Conservation (phyloP, 805 yeast genomes). For the Sungouiozyma intestinalis region DNA sequence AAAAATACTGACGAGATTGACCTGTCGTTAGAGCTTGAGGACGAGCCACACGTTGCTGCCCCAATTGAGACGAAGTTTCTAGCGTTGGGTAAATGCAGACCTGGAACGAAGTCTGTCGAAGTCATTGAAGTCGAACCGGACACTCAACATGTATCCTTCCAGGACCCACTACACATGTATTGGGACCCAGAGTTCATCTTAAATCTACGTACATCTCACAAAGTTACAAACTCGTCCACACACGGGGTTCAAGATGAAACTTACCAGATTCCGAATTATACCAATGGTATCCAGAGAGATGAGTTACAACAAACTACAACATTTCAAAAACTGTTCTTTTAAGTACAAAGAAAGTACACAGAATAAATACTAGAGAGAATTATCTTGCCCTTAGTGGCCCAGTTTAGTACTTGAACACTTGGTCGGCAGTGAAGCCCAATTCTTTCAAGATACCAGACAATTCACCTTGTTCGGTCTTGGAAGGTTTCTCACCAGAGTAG, state of each 20-base stretch:
- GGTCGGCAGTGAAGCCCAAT: constrained; percentile 75
- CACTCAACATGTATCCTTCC: constrained; percentile 16
- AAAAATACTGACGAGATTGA: constrained; percentile 28
- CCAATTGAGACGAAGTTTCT: constrained; percentile 39
- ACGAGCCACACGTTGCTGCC: constrained; percentile 2
- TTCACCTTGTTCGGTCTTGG: constrained; percentile 93
- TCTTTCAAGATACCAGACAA: constrained; percentile 80
- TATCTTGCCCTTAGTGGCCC: not conserved
- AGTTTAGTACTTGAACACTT: constrained; percentile 81
- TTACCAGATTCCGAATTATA: constrained; percentile 11
- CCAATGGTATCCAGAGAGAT: constrained; percentile 10
- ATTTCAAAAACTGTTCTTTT: not conserved
- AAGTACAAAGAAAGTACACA: not conserved
- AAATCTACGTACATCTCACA: constrained; percentile 8
- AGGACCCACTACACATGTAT: constrained; percentile 14
- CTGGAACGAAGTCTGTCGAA: constrained; percentile 49
- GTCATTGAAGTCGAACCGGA: constrained; percentile 35
- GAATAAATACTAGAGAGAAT: not conserved
- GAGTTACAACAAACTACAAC: constrained; percentile 15
- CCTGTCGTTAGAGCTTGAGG: constrained; percentile 21
- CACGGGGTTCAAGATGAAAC: not conserved
- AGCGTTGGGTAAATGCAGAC: constrained; percentile 80
- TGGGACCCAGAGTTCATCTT: constrained; percentile 31
- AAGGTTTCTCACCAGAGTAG: constrained; percentile 71
- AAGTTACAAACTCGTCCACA: not conserved